Conservation (phyloP, 2,329 filamentous ascomycete species). For the Plectosphaerella sp. region DNA sequence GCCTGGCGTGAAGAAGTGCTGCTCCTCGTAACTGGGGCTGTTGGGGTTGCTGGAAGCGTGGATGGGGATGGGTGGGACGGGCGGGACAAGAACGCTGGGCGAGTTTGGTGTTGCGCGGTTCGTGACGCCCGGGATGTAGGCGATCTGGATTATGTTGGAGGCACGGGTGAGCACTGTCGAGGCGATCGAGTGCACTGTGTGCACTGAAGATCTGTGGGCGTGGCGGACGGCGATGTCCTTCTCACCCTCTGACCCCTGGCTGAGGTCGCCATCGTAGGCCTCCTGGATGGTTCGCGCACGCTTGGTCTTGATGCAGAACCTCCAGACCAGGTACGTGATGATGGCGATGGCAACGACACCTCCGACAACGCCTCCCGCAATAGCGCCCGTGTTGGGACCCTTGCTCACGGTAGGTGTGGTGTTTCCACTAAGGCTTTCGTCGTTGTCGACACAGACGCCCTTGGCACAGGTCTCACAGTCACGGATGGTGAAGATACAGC, state of each 20-base stretch:
- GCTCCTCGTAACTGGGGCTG: conserved; percentile 62
- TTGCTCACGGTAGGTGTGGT: conserved; percentile 10
- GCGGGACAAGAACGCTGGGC: conserved; percentile 76
- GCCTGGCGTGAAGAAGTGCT: conserved; percentile 90
- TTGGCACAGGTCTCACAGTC: conserved; percentile 43
- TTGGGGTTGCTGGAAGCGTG: conserved; percentile 50
- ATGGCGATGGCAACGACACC: conserved; percentile 73
- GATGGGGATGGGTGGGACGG: conserved; percentile 85
- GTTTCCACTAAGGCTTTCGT: conserved; percentile 13
- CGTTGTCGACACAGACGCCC: conserved; percentile 36
- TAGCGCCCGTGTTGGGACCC: conserved; percentile 72
- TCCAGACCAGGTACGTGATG: conserved; percentile 77
- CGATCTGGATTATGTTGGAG: conserved; percentile 99
- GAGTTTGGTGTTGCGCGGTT: conserved; percentile 86
- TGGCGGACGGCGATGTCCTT: conserved; percentile 49
- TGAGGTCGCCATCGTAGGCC: conserved; percentile 53
- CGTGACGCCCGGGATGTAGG: conserved; percentile 95
- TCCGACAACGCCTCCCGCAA: conserved; percentile 87
- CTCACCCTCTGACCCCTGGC: conserved; percentile 49
- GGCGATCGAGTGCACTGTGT: conserved; percentile 87
- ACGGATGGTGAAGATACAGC: conserved; percentile 41
- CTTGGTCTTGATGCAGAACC: conserved; percentile 79
- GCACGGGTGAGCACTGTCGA: conserved; percentile 93
- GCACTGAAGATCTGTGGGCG: conserved; percentile 69
- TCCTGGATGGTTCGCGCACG: conserved; percentile 55